A percentile compares a stretch with the other conserved stretches of the same genome.
These are phyloP conservation scores for Sugiyamaella lignohabitans DNA, from an alignment of 805 yeast species.

Conservation along the genomic window DNA sequence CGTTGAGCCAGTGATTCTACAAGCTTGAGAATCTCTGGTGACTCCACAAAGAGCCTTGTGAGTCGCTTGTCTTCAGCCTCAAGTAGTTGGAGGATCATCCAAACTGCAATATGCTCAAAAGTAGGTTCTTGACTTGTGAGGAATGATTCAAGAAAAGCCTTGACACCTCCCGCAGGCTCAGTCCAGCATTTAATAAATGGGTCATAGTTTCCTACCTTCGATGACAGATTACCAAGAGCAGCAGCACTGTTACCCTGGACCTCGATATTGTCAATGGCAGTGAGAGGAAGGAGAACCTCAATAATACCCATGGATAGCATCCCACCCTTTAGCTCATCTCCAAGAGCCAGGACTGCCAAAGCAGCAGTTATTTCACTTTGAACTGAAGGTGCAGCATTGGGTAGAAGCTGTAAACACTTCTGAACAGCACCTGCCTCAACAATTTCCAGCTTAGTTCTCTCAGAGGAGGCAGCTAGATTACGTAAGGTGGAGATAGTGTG, in stretches of 20 bases:
- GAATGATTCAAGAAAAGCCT: conserved; percentile 75
- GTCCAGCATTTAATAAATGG: conserved; percentile 75
- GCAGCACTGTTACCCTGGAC: conserved; percentile 99
- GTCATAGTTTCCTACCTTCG: conserved; percentile 78
- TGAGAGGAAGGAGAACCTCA: conserved; percentile 85
- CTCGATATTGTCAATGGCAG: conserved; percentile 80
- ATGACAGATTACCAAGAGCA: conserved; percentile 90
- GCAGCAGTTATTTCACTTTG: conserved; percentile 97
- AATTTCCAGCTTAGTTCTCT: conserved; percentile 83
- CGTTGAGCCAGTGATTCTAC: conserved; percentile 31
- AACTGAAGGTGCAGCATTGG: conserved; percentile 81
- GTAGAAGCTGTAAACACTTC: conserved; percentile 81
- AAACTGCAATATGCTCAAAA: conserved; percentile 94
- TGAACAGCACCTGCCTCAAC: conserved; percentile 94
- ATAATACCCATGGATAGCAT: conserved; percentile 77
- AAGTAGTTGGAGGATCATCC: conserved; percentile 90
- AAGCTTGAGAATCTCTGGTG: conserved; percentile 30
- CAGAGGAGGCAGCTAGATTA: conserved; percentile 92
- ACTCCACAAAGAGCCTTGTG: conserved; percentile 27
- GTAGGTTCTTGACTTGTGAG: conserved; percentile 81
- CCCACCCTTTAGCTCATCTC: conserved; percentile 86
- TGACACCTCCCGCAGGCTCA: conserved; percentile 75
- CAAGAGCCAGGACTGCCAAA: conserved; percentile 91
- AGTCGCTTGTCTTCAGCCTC: conserved; percentile 74
- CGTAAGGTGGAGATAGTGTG: conserved; percentile 96